Base-by-base conservation (phyloP, 108 stramenopile genomes). In the Pseudonitzschia multistriata region DNA sequence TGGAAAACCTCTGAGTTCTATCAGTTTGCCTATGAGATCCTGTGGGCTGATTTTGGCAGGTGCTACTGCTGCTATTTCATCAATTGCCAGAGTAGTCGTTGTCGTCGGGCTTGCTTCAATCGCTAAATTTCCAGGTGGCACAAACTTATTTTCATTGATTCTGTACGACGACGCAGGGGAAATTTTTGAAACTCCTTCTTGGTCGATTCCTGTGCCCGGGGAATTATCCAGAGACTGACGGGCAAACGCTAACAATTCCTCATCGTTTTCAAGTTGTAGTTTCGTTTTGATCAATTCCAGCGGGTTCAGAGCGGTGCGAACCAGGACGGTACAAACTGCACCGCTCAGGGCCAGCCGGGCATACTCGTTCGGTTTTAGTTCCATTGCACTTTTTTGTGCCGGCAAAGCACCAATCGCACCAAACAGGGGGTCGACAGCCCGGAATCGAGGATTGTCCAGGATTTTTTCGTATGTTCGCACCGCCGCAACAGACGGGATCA, bases 251-350 rank as follows among this genome's bases (percentile, higher is more conserved):
- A 88, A 62, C 13, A 94, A 71, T 71, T 91, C 93, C 35, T 86
- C 74, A 64, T 92, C 89, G 72, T 89, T 92, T 60, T 79, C 45
- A 29, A 95, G 73, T 59, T 95, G 94, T 13, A 88, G 77, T 61
- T 92, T 95, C n/a, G 94, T 95, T 66, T 95, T 95, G 49, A 92
- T 87, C 45, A 91, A 62, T 72, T 95, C 94, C 0, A 95, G 65
- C 24, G 94, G 94, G 77, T 91, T 92, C 61, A 95, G 67, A 5
- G 84, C 85, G 49, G 89, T 92, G 13, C 94, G 70, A 1, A 91
- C 90, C 33, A 95, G 36, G 3, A 95, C 90, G 14, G 94, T 95
- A 61, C 90, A 90, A 25, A 90, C 83, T 17, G 86, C 94, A 14
- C 94, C 94, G 56, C 81, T 81, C 14, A 92, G 52, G 2, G 91